These are phyloP conservation scores for Gossypium gossypioides DNA, from an alignment of 441 rosid genomes.

Conservation along the genomic window DNA sequence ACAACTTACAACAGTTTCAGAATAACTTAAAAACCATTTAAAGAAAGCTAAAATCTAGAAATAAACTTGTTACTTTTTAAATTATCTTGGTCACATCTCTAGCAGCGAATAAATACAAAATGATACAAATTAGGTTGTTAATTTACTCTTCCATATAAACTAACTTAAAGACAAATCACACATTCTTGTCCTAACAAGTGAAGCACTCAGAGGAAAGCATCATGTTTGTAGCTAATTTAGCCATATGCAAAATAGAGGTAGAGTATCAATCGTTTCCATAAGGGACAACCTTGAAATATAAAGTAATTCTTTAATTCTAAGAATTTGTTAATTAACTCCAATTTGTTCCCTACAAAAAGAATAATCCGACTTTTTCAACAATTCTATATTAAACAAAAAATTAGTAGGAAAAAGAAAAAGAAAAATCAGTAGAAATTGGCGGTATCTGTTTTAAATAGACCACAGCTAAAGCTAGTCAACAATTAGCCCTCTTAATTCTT, in stretches of 20 bases:
- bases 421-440: background rate
- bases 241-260: background rate
- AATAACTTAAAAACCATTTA: background rate
- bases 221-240: background rate
- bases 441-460: background rate
- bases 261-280: background rate
- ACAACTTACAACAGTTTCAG: background rate
- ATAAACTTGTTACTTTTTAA: background rate
- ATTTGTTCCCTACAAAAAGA: background rate
- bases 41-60: background rate
- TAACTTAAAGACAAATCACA: background rate
- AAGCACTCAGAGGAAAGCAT: background rate
- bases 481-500: background rate
- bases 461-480: constrained; percentile 2
- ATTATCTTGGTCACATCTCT: background rate
- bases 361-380: background rate
- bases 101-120: background rate
- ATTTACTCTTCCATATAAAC: background rate
- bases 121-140: background rate
- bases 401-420: background rate
- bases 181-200: background rate
- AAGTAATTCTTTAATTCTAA: background rate
- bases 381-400: background rate
- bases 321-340: background rate
- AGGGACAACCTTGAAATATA: background rate